Conservation (phyloP, 2,329 filamentous ascomycete species). For the Fusarium sp. region DNA sequence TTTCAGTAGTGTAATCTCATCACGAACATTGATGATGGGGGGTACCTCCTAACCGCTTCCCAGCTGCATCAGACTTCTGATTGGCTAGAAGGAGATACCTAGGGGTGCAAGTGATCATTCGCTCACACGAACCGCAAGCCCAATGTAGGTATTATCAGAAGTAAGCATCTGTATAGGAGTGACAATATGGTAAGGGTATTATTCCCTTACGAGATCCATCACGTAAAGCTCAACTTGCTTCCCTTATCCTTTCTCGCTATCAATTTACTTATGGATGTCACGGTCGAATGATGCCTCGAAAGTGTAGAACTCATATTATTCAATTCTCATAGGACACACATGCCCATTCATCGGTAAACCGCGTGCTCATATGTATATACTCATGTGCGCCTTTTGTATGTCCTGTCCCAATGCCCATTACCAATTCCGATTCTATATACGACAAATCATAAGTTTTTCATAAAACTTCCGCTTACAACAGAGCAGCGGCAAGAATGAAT, state of each 20-base stretch:
- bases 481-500: conserved; percentile 46
- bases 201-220: background rate
- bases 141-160: too few species aligned
- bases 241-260: background rate
- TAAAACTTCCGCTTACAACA: conserved; percentile 41
- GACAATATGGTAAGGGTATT: background rate
- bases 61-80: too few species aligned
- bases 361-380: conserved; percentile 11
- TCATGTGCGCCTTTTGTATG: background rate
- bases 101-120: too few species aligned
- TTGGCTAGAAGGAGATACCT: too few species aligned
- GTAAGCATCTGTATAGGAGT: too few species aligned
- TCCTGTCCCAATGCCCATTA: background rate
- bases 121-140: too few species aligned
- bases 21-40: too few species aligned
- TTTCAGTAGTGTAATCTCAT: too few species aligned
- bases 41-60: too few species aligned
- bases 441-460: conserved; percentile 3
- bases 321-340: background rate
- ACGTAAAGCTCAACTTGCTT: background rate
- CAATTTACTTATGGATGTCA: background rate
- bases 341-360: background rate
- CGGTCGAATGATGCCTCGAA: background rate
- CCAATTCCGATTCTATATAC: conserved; percentile 8
- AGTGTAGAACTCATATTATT: background rate